A percentile compares a stretch with the other conserved stretches of the same genome.
phyloP scores from a whole-genome alignment of 768 basidiomycete genomes.

The Tulasnella sp. region DNA sequence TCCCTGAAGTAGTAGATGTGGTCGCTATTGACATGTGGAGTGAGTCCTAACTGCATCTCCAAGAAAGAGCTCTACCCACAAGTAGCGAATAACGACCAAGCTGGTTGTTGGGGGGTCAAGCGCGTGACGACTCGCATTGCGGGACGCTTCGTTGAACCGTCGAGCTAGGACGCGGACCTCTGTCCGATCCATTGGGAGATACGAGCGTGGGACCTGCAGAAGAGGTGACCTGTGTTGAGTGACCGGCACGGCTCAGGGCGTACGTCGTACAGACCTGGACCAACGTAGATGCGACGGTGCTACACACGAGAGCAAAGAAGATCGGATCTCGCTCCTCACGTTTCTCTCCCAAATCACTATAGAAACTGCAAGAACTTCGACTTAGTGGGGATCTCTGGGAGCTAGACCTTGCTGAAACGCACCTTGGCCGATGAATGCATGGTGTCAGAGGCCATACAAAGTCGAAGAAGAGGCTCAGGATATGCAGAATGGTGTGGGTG shows the following conservation, averaged over 20 bases:
- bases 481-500: constrained; percentile 6
- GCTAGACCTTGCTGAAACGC: neutral
- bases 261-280: constrained; percentile 44
- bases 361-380: constrained; percentile 34
- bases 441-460: constrained; percentile 12
- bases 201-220: constrained; percentile 51
- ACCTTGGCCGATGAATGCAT: constrained; percentile 12
- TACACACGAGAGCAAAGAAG: constrained; percentile 84
- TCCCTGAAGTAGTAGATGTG: constrained; percentile 81
- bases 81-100: constrained; percentile 78
- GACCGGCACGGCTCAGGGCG: neutral
- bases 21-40: constrained; percentile 37
- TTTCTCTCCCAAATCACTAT: constrained; percentile 71
- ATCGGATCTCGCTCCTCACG: constrained; percentile 83
- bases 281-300: constrained; percentile 75
- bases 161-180: constrained; percentile 71
- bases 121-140: constrained; percentile 63
- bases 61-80: constrained; percentile 40
- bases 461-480: constrained; percentile 9
- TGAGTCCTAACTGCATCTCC: neutral
- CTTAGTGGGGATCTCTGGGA: neutral
- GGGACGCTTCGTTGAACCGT: constrained; percentile 68
- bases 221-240: neutral
- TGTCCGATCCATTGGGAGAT: constrained; percentile 69
- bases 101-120: constrained; percentile 75